A percentile compares a stretch with the other conserved stretches of the same genome.
phyloP scores from a whole-genome alignment of 768 basidiomycete species.

The Lentinula boryana region DNA sequence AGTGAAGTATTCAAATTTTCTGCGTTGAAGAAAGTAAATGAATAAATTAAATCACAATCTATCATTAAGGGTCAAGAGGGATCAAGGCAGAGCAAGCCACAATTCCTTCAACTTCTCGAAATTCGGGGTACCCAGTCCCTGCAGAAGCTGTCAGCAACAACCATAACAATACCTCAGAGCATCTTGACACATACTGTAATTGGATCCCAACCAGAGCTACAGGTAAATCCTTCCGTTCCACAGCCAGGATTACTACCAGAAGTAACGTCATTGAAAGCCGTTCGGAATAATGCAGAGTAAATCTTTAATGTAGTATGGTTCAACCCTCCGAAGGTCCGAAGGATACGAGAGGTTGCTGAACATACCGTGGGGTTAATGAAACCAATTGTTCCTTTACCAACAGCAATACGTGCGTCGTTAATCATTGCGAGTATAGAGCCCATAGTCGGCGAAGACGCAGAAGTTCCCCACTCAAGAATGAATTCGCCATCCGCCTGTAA shows the following conservation, averaged over 20 bases:
- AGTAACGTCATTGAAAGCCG: slow-evolving; percentile 18
- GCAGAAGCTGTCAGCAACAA: background rate
- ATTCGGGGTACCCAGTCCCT: slow-evolving; percentile 33
- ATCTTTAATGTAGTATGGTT: slow-evolving; percentile 8
- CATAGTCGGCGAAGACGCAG: slow-evolving; percentile 37
- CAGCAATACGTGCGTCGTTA: slow-evolving; percentile 32
- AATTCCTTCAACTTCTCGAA: slow-evolving; percentile 23
- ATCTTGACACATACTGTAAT: slow-evolving; percentile 15
- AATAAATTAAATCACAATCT: no score
- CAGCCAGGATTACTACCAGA: slow-evolving; percentile 16
- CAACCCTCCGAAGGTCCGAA: background rate
- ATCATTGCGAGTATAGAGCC: slow-evolving; percentile 37
- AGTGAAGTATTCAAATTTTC: no score
- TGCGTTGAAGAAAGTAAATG: no score
- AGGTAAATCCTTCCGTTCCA: slow-evolving; percentile 11
- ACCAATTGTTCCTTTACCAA: slow-evolving; percentile 26
- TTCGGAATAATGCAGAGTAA: slow-evolving; percentile 10
- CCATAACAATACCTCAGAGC: background rate
- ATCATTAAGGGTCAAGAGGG: no score
- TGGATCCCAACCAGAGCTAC: slow-evolving; percentile 13
- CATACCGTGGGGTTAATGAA: slow-evolving; percentile 35
- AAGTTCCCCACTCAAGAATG: slow-evolving; percentile 38
- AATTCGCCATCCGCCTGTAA: slow-evolving; percentile 23
- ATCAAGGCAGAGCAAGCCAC: slow-evolving; percentile 28
- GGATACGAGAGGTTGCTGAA: slow-evolving; percentile 9